Base-by-base conservation (phyloP, 2,329 filamentous ascomycete species). In the Gaeumannomyces tritici region DNA sequence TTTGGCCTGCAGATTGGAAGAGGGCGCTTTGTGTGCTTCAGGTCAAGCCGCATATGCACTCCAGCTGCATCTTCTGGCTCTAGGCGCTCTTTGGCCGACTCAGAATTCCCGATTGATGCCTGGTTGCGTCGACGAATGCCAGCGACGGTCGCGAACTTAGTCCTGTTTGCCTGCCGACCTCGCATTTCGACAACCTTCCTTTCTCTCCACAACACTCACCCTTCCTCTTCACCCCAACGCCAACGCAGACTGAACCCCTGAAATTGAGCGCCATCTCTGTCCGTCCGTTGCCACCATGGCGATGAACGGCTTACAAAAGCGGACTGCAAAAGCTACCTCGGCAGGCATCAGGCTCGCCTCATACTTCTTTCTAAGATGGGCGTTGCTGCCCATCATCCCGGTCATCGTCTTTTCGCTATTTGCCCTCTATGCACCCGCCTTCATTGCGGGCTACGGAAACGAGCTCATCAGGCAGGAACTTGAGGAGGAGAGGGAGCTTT, bases 401-500 rank as follows among this genome's bases (percentile, higher is more conserved):
- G 62, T 67, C 18, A 67, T 81, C 13, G 76, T 86, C 4, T 85
- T 85, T 63, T 80, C 87, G 0, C 75, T 89, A 2, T 86, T 89
- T 64, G 85, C 83, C 28, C 73, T 91, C 63, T 91, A 90, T 67
- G 70, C 87, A 0, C 81, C 87, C 0, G 79, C 86, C 0, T 90
- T 89, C 73, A 72, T 89, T 60, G 75, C 78, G 15, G 84, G 80
- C 67, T 86, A 83, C 70, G 73, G 82, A 29, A 78, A 79, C 21
- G 82, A 84, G 63, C 78, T 84, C 8, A 77, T 81, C 63, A 82
- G 86, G 68, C 77, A 83, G 59, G 70, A 89, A 6, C 74, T 88
- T 28, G 82, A 84, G 64, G 84, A 88, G 66, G 77, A 87, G 65
- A 33, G 18, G 8, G 42, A 88, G 62, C 71, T 88, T 7, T 74